Base-by-base conservation (phyloP, 352 stramenopile genomes). In the Thalassiosira hispida region DNA sequence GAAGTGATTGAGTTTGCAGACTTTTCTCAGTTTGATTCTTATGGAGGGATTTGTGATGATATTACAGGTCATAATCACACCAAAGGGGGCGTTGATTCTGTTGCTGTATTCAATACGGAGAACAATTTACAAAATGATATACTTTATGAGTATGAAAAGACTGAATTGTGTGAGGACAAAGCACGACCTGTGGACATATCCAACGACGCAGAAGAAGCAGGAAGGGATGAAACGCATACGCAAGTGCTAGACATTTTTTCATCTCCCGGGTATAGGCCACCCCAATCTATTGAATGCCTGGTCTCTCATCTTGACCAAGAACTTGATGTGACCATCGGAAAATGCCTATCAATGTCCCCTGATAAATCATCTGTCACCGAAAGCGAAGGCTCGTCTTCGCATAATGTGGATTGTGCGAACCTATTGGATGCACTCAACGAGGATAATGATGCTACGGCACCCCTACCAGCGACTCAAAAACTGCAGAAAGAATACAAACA, bases 1-100 rank as follows among this genome's bases (percentile, higher is more conserved):
- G 64, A 66, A 18, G 38, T 56, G 6, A 78, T 74, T 53, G 61
- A 78, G 33, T 83, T 83, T 55, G 75, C 49, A 27, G 68, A 83
- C 35, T 83, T 83, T 67, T 77, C 67, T 22, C 14, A 55, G 14
- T 65, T 78, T 25, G 61, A 71, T 42, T n/a, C 22, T 38, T 57
- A 31, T 27, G 53, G 31, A 20, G 57, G 16, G 35, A 53, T 59
- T 3, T 29, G 4, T 25, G 14, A 59, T 46, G 63, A 61, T 23
- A 25, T 31, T 35, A 35, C 52, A 23, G 7, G 42, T 27, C 35
- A 74, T 46, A 53, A 23, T 23, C 33, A 18, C 1, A 61, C 1
- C 12, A 35, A 56, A 56, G 25, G 22, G 23, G 51, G 29, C 7
- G 9, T 42, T 42, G 29, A 12, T 38, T 6, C 35, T 47, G 60